These are phyloP conservation scores for Leavenworthia alabamica DNA, from an alignment of 345 rosid genomes.

Conservation along the genomic window DNA sequence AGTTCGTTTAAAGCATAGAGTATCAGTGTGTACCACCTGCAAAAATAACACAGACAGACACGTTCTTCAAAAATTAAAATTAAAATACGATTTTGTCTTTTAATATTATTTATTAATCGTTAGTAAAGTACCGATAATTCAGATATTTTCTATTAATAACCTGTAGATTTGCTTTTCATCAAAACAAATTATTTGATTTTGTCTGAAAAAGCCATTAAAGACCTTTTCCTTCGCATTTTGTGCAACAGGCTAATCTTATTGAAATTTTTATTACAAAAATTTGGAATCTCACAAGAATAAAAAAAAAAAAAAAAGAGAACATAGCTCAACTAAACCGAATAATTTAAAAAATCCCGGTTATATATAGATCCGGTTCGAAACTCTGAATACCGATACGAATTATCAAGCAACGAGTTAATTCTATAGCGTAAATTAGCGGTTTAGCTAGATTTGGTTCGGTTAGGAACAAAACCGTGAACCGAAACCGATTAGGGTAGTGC, in stretches of 20 bases:
- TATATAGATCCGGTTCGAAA: background rate
- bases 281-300: background rate
- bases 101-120: background rate
- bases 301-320: background rate
- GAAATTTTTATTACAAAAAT: slow-evolving; percentile 11
- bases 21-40: background rate
- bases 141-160: slow-evolving; percentile 30
- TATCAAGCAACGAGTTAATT: background rate
- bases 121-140: slow-evolving; percentile 11
- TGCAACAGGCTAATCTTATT: slow-evolving; percentile 16
- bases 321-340: slow-evolving; percentile 14
- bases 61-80: too few species aligned
- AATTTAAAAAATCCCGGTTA: background rate
- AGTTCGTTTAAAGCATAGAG: background rate
- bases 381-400: background rate
- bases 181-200: background rate
- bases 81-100: background rate
- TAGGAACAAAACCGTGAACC: background rate
- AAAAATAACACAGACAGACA: slow-evolving; percentile 3
- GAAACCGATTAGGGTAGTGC: slow-evolving; percentile 37
- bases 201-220: slow-evolving; percentile 23
- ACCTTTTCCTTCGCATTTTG: slow-evolving; percentile 34
- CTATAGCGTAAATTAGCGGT: background rate
- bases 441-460: background rate
- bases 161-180: slow-evolving; percentile 26